Conservation (phyloP, 108 stramenopile species). For the Stephanodiscus minutulus region DNA sequence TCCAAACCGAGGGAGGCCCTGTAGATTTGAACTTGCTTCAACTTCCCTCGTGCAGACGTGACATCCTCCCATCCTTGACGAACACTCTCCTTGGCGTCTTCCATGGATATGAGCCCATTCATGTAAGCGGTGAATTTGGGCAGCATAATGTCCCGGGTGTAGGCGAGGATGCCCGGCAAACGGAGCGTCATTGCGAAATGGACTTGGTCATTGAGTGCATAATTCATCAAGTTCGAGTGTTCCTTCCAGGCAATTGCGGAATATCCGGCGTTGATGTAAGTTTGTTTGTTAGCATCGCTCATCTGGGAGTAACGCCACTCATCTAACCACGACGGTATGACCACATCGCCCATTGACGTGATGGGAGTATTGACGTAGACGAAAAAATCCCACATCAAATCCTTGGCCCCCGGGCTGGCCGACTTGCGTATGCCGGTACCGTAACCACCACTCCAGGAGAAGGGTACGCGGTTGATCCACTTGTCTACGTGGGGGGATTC, state of each 20-base stretch:
- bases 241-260: conserved; percentile 26
- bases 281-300: conserved; percentile 6
- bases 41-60: conserved; percentile 17
- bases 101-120: conserved; percentile 25
- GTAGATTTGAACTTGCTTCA: conserved; percentile 37
- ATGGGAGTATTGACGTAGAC: conserved; percentile 45
- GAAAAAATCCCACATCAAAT: conserved; percentile 54
- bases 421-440: conserved; percentile 44
- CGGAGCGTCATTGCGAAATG: conserved; percentile 38
- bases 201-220: conserved; percentile 29
- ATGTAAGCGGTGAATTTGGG: conserved; percentile 25
- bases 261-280: conserved; percentile 31
- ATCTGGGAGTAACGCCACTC: conserved; percentile 44
- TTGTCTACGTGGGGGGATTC: conserved; percentile 42
- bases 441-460: conserved; percentile 52
- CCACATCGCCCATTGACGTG: conserved; percentile 47
- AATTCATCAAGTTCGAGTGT: conserved; percentile 26
- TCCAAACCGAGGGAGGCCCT: conserved; percentile 37
- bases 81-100: conserved; percentile 10
- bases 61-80: conserved; percentile 37
- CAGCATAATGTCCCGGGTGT: conserved; percentile 42
- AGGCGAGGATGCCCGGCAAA: conserved; percentile 39
- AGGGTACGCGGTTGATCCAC: conserved; percentile 49
- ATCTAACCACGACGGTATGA: conserved; percentile 43
- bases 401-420: conserved; percentile 26